Conservation (phyloP, 1,284 basidiomycete genomes). For the Mycena citricolor region DNA sequence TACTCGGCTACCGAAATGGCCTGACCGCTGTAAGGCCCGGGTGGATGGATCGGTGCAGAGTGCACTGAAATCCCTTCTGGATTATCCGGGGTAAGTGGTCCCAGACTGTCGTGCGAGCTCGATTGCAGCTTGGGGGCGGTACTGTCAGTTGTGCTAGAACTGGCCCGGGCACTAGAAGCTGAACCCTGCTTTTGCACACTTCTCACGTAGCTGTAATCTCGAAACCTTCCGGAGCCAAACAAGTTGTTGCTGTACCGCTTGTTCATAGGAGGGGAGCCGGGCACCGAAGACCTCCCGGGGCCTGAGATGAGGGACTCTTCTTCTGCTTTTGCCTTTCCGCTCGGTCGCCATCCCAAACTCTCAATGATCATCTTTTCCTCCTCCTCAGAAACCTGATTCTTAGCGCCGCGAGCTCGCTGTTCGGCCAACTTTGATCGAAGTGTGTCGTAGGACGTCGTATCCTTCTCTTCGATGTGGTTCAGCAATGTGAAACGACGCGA, state of each 20-base stretch:
- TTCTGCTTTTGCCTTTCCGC: conserved; percentile 12
- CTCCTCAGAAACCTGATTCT: conserved; percentile 69
- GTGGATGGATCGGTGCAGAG: conserved; percentile 38
- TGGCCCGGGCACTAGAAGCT: conserved; percentile 27
- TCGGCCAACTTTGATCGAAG: conserved; percentile 68
- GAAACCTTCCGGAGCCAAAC: conserved; percentile 73
- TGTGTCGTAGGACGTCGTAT: conserved; percentile 61
- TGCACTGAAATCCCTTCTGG: conserved; percentile 43
- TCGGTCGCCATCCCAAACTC: conserved; percentile 47
- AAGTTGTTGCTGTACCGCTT: conserved; percentile 82
- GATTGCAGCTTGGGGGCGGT: conserved; percentile 48
- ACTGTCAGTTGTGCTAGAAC: conserved; percentile 45
- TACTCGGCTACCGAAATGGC: conserved; percentile 40
- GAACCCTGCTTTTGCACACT: conserved; percentile 42
- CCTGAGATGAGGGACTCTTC: conserved; percentile 19
- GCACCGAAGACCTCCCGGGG: conserved; percentile 24
- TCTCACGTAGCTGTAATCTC: conserved; percentile 70
- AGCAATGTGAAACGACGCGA: conserved; percentile 78
- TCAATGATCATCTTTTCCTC: conserved; percentile 82
- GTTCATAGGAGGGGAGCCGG: conserved; percentile 49
- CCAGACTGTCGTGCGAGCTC: conserved; percentile 46
- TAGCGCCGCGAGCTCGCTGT: conserved; percentile 66
- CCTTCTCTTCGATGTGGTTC: conserved; percentile 61
- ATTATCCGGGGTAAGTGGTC: conserved; percentile 58
- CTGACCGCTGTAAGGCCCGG: conserved; percentile 35